Evolutionary conservation across 2,329 filamentous ascomycete species (phyloP).

Genomic region (Aphanocladium album): DNA sequence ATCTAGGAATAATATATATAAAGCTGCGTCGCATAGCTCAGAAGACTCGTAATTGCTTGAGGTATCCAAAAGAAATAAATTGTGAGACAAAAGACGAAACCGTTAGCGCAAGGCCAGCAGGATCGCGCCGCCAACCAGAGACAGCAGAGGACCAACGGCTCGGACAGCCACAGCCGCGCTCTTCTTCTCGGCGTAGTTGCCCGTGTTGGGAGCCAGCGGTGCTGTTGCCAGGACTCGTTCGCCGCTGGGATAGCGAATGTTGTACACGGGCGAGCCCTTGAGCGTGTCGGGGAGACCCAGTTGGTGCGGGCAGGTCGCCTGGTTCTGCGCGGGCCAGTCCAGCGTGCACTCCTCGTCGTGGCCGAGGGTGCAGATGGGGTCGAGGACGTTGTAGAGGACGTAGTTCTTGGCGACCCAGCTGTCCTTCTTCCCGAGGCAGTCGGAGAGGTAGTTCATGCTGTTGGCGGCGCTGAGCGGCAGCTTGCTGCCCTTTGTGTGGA

Average conservation of each 20-base stretch:
- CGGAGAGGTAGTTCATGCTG: conserved; percentile 48
- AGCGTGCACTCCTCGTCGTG: conserved; percentile 42
- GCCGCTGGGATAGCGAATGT: conserved; percentile 43
- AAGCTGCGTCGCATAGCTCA: background rate
- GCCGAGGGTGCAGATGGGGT: conserved; percentile 42
- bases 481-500: conserved; percentile 36
- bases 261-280: conserved; percentile 37
- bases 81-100: background rate
- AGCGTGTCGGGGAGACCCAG: conserved; percentile 34
- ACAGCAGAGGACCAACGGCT: background rate
- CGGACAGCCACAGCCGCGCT: background rate
- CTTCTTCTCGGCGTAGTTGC: background rate
- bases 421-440: conserved; percentile 33
- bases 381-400: conserved; percentile 47
- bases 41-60: background rate
- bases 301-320: conserved; percentile 38
- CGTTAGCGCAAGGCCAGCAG: background rate
- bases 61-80: background rate
- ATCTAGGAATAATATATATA: conserved; percentile 4
- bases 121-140: background rate
- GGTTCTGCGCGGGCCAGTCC: conserved; percentile 39
- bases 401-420: conserved; percentile 47
- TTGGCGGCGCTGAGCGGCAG: conserved; percentile 44
- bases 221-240: conserved; percentile 31
- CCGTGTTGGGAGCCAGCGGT: background rate